phyloP scores from a whole-genome alignment of 2,329 filamentous ascomycete genomes.

The Colletotrichum ledebouriae region DNA sequence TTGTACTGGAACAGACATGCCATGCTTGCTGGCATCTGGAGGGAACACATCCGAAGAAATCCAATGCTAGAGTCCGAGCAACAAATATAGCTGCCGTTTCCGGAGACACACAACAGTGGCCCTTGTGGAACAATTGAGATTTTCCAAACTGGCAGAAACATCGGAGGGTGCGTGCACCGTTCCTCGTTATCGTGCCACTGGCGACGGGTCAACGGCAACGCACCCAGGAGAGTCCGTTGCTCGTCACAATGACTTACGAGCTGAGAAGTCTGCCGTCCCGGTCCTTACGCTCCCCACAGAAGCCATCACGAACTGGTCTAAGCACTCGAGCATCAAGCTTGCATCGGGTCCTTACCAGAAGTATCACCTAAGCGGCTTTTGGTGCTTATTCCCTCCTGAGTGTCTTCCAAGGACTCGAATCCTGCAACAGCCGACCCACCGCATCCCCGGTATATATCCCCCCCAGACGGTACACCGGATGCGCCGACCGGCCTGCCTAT shows the following conservation, averaged over 20 bases:
- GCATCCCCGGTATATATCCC: slow-evolving; percentile 34
- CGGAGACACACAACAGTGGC: slow-evolving; percentile 4
- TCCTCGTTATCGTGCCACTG: slow-evolving; percentile 16
- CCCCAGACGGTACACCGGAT: slow-evolving; percentile 38
- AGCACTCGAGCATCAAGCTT: background rate
- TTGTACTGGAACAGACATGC: background rate
- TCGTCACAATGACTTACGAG: slow-evolving; percentile 11
- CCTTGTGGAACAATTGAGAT: background rate
- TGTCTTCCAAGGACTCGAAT: slow-evolving; percentile 26
- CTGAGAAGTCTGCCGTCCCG: slow-evolving; percentile 4
- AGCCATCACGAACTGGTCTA: slow-evolving; percentile 35
- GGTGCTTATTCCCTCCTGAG: slow-evolving; percentile 3
- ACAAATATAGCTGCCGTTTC: slow-evolving; percentile 16
- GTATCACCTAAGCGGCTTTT: background rate
- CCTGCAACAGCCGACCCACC: slow-evolving; percentile 32
- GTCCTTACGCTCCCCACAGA: slow-evolving; percentile 26
- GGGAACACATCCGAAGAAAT: background rate
- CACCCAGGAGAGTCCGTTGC: background rate
- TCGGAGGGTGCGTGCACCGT: slow-evolving; percentile 4
- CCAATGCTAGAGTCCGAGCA: background rate
- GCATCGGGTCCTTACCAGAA: background rate
- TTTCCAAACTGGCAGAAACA: slow-evolving; percentile 31
- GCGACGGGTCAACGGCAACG: slow-evolving; percentile 2
- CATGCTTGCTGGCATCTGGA: slow-evolving; percentile 4
- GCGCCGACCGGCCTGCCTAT: slow-evolving; percentile 41